Evolutionary conservation across 176 grass and related monocot species (phyloP), one percentile per base, ranked within the genome.

Genomic region (Aegilops speltoides): DNA sequence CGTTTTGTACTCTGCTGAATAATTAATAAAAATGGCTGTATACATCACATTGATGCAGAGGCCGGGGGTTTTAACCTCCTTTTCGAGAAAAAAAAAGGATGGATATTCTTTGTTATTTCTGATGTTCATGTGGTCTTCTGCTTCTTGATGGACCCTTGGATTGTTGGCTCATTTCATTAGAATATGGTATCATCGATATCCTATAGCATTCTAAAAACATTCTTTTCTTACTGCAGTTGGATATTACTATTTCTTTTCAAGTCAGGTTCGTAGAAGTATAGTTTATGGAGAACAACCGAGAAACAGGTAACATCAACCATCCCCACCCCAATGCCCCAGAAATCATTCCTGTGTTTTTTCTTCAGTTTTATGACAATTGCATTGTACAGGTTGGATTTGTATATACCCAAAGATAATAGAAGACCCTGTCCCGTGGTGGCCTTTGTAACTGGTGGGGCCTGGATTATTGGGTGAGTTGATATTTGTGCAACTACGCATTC

Each of bases 231-330:
- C 75, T 89, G 78, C 88, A 99, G 97, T 99, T 79, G 97, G 89
- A 83, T 99, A 94, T 83, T 96, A 99, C 77, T 99, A 99, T 94
- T 99, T 96, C 82, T 96, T 96, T 84, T 99, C 97, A 28, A 93
- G 82, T 60, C 92, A 99, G 45, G 92, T 99, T 43, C 90, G 77
- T 37, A 96, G 94, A 93, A 99, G 97, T 93, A 82, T 96, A 85
- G 92, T 99, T 14, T 99, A 99, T 36, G 97, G 97, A 73, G 88
- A 92, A 73, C 94, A 93, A 88, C 94, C 97, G 36, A 94, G 97
- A 89, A 99, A 99, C 73, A 88, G 94, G 97, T 96, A 88, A 79
- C 36, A 80, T 83, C 65, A 79, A 29, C 66, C 23, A 29, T 40
- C 43, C 45, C 63, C 22, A 19, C 65, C 31, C 10, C 69, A 70